These are phyloP conservation scores for Leishmania major DNA, from an alignment of 208 protist species.

Conservation along the genomic window DNA sequence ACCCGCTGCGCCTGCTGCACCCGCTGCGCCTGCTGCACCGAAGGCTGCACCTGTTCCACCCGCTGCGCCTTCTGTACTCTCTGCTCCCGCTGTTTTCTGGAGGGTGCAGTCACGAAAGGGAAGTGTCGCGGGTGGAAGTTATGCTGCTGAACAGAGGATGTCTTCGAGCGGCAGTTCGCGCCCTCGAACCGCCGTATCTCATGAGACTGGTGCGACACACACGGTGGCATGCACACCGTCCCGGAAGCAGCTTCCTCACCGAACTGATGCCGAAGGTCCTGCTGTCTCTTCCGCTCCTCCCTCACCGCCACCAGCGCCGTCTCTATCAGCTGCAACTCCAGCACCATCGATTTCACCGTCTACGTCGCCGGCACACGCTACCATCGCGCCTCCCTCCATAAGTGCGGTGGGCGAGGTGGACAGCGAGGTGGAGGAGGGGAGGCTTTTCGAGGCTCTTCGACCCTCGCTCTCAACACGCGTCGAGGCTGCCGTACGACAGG, in stretches of 20 bases:
- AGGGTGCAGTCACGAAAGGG: neutral
- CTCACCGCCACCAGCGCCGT: slow-evolving; percentile 8
- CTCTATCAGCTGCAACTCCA: slow-evolving; percentile 8
- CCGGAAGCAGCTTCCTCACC: neutral
- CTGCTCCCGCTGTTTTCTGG: neutral
- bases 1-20: neutral
- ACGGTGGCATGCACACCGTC: neutral
- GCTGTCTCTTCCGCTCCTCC: neutral
- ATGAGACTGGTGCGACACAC: neutral
- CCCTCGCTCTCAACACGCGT: slow-evolving; percentile 34
- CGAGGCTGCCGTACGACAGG: slow-evolving; percentile 33
- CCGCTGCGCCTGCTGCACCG: neutral
- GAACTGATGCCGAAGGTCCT: neutral
- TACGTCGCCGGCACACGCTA: neutral
- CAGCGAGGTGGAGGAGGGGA: neutral
- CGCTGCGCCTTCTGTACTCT: neutral
- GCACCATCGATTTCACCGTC: neutral
- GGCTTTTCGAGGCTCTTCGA: slow-evolving; percentile 19
- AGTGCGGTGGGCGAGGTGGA: neutral
- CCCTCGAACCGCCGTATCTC: neutral
- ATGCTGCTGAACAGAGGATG: neutral
- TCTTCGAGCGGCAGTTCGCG: too few relatives aligned
- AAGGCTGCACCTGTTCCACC: too few relatives aligned
- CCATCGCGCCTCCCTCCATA: slow-evolving; percentile 26
- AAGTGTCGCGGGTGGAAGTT: neutral